Base-by-base conservation (phyloP, 805 yeast genomes). In the Hanseniaspora jakobsenii region DNA sequence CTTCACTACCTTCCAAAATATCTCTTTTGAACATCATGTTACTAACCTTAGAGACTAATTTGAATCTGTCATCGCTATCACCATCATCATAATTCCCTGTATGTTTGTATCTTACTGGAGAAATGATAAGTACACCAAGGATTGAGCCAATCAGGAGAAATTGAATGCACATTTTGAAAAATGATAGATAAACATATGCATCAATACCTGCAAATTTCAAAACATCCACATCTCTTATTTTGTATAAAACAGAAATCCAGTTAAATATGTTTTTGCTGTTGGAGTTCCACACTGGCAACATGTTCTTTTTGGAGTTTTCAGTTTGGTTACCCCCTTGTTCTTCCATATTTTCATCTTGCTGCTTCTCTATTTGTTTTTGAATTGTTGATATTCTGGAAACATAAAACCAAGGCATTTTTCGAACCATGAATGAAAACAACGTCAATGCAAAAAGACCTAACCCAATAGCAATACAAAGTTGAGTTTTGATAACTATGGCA, bases 171-270 rank as follows among this genome's bases (percentile, higher is more conserved):
- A 86, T 83, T 49, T 82, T 79, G 71, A 91, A 91, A 58, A 89
- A 87, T 3, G 86, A 86, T 26, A 89, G 63, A 55, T 83, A 89
- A 38, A 91, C 97, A 62, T 73, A 86, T 0, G 96, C 96, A 63
- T 89, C 98, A 35, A 89, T 63, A 0, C 98, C 98, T 2, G 96
- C 95, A 55, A 78, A 80, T 49, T 85, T 89, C 40, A 89, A 67
- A 2, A 91, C 72, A 47, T 85, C 86, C 13, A 72, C 68, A 52
- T 89, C 97, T 21, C 70, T 66, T 16, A 87, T 76, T 10, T 61
- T 60, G 56, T 72, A 73, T 12, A 89, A 63, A 0, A 76, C 72
- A 0, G 77, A 72, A 7, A 87, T 67, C 96, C 97, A 89, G 2
- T 87, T 86, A 53, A 86, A 80, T 10, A 81, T 34, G 26, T 42